These are phyloP conservation scores for Mucor circinelloides DNA, from an alignment of 371 early-diverging fungal genomes.

Conservation along the genomic window DNA sequence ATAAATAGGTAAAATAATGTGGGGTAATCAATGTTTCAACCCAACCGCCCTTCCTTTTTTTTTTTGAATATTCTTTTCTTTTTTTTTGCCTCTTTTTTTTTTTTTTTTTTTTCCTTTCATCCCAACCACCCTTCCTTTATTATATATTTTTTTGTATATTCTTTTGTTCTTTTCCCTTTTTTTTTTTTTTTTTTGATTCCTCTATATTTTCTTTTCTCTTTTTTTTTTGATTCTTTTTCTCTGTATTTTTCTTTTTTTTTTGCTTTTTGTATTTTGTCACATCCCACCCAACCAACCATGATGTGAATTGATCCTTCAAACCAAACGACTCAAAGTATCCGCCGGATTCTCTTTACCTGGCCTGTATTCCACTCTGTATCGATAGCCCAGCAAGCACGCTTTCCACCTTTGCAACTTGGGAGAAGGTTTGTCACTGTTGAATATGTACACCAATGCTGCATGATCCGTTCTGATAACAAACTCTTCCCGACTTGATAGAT, in stretches of 20 bases:
- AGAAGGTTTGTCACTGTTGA: constrained; percentile 9
- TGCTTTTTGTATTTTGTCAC: neutral
- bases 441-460: constrained; percentile 20
- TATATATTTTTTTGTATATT: too few relatives aligned
- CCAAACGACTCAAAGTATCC: constrained; percentile 30
- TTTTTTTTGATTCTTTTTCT: neutral
- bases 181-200: neutral
- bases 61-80: too few relatives aligned
- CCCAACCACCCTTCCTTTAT: too few relatives aligned
- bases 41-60: too few relatives aligned
- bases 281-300: neutral
- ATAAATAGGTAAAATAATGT: too few relatives aligned
- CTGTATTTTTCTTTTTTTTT: neutral
- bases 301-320: neutral
- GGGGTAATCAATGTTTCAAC: too few relatives aligned
- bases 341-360: constrained; percentile 28
- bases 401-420: constrained; percentile 32
- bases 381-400: constrained; percentile 24
- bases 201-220: neutral
- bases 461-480: constrained; percentile 41
- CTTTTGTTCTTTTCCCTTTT: too few relatives aligned
- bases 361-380: constrained; percentile 23
- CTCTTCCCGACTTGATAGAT: constrained; percentile 19
- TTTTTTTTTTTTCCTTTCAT: too few relatives aligned
- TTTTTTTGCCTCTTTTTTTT: too few relatives aligned